phyloP scores from a whole-genome alignment of 305 asterid species.

The Andrographis paniculata region DNA sequence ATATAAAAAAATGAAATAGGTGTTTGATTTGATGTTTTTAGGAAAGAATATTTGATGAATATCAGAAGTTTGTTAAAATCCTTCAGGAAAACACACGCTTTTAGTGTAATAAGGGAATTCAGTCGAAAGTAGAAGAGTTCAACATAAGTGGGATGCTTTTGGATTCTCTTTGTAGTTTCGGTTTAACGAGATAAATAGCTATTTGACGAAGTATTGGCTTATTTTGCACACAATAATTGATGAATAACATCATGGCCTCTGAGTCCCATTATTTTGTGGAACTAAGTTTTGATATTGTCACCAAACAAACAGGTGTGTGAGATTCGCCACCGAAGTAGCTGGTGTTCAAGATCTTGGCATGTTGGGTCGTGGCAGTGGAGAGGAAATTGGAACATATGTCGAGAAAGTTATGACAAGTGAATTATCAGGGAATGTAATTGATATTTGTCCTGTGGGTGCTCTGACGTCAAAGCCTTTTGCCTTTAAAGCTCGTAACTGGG shows the following conservation, averaged over 20 bases:
- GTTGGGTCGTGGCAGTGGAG: conserved; percentile 99
- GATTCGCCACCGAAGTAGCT: conserved; percentile 94
- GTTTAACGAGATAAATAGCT: too few relatives aligned
- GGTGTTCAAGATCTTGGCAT: conserved; percentile 96
- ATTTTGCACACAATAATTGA: neutral
- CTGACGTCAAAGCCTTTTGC: conserved; percentile 98
- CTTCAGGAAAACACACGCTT: too few relatives aligned
- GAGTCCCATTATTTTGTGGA: conserved; percentile 7
- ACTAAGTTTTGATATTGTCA: conserved; percentile 19
- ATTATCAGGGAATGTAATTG: conserved; percentile 94
- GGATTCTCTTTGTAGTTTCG: too few relatives aligned
- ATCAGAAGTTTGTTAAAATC: too few relatives aligned
- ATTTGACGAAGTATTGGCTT: neutral
- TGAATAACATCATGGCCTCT: neutral
- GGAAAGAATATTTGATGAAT: too few relatives aligned
- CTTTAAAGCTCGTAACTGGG: conserved; percentile 98
- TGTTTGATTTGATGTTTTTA: too few relatives aligned
- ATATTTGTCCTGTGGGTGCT: conserved; percentile 99
- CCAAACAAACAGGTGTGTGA: conserved; percentile 90
- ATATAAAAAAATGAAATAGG: too few relatives aligned
- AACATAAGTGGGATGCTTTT: too few relatives aligned
- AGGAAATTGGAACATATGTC: conserved; percentile 98
- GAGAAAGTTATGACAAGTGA: conserved; percentile 97
- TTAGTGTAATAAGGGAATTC: too few relatives aligned
- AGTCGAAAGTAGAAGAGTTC: too few relatives aligned